Percentiles rank a stretch among this genome's conserved stretches.
Conservation (phyloP, 495 filamentous ascomycete genomes). For the Cladorrhinum samala region DNA sequence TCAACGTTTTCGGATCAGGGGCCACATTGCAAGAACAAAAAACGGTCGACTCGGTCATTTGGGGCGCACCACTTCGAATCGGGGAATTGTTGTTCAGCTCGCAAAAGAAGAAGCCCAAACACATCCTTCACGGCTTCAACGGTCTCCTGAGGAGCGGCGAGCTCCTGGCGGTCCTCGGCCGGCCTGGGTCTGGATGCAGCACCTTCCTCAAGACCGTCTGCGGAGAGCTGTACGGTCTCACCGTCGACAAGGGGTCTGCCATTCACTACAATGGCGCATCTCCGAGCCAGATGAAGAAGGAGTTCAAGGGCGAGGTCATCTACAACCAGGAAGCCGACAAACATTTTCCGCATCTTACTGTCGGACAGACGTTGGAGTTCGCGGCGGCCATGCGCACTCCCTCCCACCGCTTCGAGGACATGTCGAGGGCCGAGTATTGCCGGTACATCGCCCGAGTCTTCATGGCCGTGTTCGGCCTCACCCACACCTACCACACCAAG, state of each 20-base stretch:
- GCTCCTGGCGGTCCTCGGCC: conserved; percentile 72
- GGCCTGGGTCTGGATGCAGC: conserved; percentile 50
- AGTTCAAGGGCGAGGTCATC: conserved; percentile 59
- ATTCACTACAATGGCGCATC: conserved; percentile 49
- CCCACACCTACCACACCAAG: conserved; percentile 57
- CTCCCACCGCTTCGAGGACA: conserved; percentile 54
- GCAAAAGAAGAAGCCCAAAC: conserved; percentile 21
- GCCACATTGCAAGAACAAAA: conserved; percentile 50
- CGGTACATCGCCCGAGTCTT: conserved; percentile 63
- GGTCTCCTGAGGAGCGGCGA: conserved; percentile 70
- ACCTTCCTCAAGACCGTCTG: conserved; percentile 70
- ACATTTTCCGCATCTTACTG: conserved; percentile 61
- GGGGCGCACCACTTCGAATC: conserved; percentile 42
- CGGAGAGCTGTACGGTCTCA: conserved; percentile 55
- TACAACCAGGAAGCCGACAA: conserved; percentile 53
- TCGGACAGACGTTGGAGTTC: conserved; percentile 61
- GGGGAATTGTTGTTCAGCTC: conserved; percentile 40
- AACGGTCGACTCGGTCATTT: conserved; percentile 46
- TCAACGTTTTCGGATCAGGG: conserved; percentile 51
- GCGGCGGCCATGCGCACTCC: conserved; percentile 63
- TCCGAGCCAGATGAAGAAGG: conserved; percentile 47
- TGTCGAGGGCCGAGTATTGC: conserved; percentile 57
- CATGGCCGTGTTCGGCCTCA: conserved; percentile 66
- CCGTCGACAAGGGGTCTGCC: conserved; percentile 34
- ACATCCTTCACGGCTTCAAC: conserved; percentile 68